phyloP scores from a whole-genome alignment of 2,329 filamentous ascomycete species.

The Sporothrix euskadiensis region DNA sequence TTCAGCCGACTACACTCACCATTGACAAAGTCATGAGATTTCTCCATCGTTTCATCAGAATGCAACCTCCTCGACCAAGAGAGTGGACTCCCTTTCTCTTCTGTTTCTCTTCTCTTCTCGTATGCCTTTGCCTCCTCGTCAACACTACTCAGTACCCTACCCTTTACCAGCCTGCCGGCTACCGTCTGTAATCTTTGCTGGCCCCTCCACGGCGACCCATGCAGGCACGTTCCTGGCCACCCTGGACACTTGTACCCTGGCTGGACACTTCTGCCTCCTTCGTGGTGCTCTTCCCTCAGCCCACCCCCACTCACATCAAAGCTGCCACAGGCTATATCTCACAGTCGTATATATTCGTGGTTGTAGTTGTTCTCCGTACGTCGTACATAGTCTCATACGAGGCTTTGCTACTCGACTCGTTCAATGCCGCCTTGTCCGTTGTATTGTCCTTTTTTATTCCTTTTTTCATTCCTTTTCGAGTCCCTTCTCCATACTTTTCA shows the following conservation, averaged over 20 bases:
- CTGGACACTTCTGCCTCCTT: neutral
- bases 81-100: neutral
- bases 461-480: neutral
- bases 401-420: neutral
- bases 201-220: slow-evolving; percentile 1
- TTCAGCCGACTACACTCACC: neutral
- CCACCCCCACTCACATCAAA: slow-evolving; percentile 18
- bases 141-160: neutral
- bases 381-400: neutral
- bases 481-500: neutral
- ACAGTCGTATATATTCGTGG: neutral
- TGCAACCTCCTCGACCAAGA: neutral
- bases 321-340: neutral
- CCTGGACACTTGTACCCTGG: neutral
- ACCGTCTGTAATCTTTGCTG: slow-evolving; percentile 8
- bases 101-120: too few species aligned
- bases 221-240: slow-evolving; percentile 19
- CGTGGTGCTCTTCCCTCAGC: neutral
- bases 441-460: neutral
- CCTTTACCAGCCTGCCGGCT: neutral
- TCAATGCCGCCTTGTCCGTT: neutral
- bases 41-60: neutral
- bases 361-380: neutral
- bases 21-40: neutral
- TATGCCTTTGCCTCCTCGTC: neutral